Percentiles rank a stretch among this genome's conserved stretches.
Conservation (phyloP, 2,329 filamentous ascomycete genomes). For the Tolypocladium nubicola region DNA sequence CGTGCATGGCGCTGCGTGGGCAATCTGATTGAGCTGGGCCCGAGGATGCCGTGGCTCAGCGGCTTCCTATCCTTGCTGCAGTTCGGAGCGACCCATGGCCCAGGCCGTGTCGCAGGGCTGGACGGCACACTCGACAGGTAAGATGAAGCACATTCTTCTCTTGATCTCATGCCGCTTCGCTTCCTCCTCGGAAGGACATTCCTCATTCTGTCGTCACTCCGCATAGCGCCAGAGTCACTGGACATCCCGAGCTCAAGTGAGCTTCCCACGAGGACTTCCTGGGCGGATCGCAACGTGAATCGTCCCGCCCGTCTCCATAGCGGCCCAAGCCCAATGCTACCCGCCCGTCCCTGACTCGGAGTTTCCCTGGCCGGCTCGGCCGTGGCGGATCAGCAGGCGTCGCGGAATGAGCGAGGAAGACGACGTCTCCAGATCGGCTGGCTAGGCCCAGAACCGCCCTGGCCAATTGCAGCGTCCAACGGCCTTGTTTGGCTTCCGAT, state of each 20-base stretch:
- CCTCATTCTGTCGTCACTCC: constrained; percentile 14
- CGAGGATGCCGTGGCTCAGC: constrained; percentile 84
- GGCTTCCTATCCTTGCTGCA: constrained; percentile 68
- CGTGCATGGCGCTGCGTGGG: constrained; percentile 64
- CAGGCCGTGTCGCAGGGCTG: constrained; percentile 62
- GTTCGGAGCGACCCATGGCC: constrained; percentile 61
- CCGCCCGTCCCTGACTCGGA: neutral
- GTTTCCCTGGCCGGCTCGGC: neutral
- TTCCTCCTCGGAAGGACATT: constrained; percentile 1
- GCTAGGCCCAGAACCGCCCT: constrained; percentile 7
- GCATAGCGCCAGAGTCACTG: constrained; percentile 37
- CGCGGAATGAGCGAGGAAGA: neutral
- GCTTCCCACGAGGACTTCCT: constrained; percentile 1
- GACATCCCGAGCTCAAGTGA: constrained; percentile 14
- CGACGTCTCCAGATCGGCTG: constrained; percentile 9
- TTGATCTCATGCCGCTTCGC: constrained; percentile 4
- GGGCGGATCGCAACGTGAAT: neutral
- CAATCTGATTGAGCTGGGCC: constrained; percentile 60
- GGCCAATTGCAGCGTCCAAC: constrained; percentile 30
- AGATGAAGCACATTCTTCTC: constrained; percentile 27
- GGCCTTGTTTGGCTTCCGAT: constrained; percentile 30
- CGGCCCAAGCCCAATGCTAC: constrained; percentile 4
- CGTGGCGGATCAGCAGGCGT: neutral
- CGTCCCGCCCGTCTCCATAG: constrained; percentile 2
- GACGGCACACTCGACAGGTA: constrained; percentile 85